Base-by-base conservation (phyloP, 441 rosid species). In the Arabidopsis lyrata region DNA sequence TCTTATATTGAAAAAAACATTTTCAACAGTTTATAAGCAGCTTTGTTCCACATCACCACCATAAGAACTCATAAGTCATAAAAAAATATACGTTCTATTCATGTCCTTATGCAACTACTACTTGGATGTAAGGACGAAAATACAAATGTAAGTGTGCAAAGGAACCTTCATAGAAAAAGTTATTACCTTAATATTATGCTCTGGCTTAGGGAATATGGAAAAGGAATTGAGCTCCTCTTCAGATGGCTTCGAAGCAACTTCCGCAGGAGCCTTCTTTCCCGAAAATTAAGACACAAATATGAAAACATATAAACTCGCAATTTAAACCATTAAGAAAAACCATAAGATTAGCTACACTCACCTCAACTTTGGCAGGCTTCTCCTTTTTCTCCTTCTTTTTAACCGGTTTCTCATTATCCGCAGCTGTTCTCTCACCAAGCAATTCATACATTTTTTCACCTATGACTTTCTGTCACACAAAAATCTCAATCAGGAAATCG, bases 191-290 rank as follows among this genome's bases (percentile, higher is more conserved):
- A 81, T 77, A 82, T 92, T 95, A 53, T 95, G 89, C 61, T 84
- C 86, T 8, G 97, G 99, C 68, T 66, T 82, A 58, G 97, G 96
- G 83, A 95, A 95, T 69, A 83, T 84, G 24, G 83, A 73, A 84
- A 76, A 92, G 38, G 98, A 98, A 85, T 87, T 87, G 31, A 95
- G 85, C 39, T 90, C 96, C 81, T 94, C 97, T 73, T 95, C 99
- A 34, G 88, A 78, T 44, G 87, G 90, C 78, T 81, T 83, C 27
- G 77, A 79, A 41, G 81, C 80, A 76, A 77, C 81, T 71, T 76
- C 92, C 4, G 27, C 27, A 24, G 27, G 4, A 24, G 27, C 27
- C 27, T 24, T 24, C 27, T 24, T 24, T 24, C 2, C 27, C 27
- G 27, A 24, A 24, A 24, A 24, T 24, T 24, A 24, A 24, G 27